Evolutionary conservation across 129 eudicot species (phyloP), one percentile per base, ranked within the genome.

Genomic region (Helianthus tuberosus): DNA sequence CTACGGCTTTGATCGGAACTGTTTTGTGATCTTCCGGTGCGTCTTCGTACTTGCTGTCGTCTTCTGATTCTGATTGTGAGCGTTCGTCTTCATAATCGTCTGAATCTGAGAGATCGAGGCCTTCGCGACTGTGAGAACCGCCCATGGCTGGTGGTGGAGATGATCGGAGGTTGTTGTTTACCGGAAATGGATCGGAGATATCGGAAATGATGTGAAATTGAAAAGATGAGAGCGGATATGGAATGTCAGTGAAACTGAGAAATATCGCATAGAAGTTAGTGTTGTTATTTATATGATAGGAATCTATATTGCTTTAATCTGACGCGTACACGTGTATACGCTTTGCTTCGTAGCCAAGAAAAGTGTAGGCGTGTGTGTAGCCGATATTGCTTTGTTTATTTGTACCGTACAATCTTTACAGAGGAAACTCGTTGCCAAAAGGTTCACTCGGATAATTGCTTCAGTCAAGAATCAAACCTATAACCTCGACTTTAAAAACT

Each of bases 71-170:
- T 29, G 73, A 53, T 53, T 62, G 77, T 55, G 69, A 83, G 3
- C 79, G 77, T 3, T 73, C 76, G 4, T 84, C 88, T 51, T 84
- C 68, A 15, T 88, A 77, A 35, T 83, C 82, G 8, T 86, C 98
- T 52, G 94, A 85, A 53, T 91, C 97, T 15, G 96, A 83, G 74
- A 92, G 86, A 54, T 92, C 97, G 5, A 92, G 86, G 12, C 93
- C 96, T 80, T 89, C 97, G 58, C 97, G 97, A 62, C 97, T 91
- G 5, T 91, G 90, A 12, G 96, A 89, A 15, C 71, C 96, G 17
- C 97, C 97, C 97, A 91, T 91, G 39, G 52, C 57, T 38, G 61
- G 48, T 8, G 69, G 11, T 59, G 63, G 35, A 35, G 69, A 46
- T 35, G 61, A 68, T 68, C 75, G 25, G 16, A 47, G 27, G 5